Base-by-base conservation (phyloP, 805 yeast genomes). In the Kodamaea lidongshanica region DNA sequence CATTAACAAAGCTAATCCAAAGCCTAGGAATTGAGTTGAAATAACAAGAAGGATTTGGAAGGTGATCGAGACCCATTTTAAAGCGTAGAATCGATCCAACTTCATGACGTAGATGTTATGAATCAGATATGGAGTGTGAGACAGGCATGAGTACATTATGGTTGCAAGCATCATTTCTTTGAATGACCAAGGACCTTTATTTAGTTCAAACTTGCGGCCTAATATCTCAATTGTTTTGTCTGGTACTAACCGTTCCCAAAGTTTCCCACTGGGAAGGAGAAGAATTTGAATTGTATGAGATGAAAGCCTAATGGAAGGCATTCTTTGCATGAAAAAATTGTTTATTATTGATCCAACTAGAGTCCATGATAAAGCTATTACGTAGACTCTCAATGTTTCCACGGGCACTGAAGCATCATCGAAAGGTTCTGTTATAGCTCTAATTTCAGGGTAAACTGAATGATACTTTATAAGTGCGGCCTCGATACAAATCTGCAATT, bases 381-480 rank as follows among this genome's bases (percentile, higher is more conserved):
- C 53, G 63, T 79, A 77, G 39, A 72, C 72, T 28, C 82, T 58
- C 32, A 72, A 40, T 6, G 81, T 74, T 36, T 72, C 76, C 21
- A 61, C 65, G 0, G 74, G 72, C 20, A 66, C 38, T 2, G 40
- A 27, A 1, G 68, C 67, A 36, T 77, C 78, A 40, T 77, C 82
- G 29, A 42, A 56, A 8, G 77, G 70, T 11, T 74, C 77, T n/a
- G 75, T 75, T 12, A 78, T 70, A 7, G 83, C 76, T 21, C 84
- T 54, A 9, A 78, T 78, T 43, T 78, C 84, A 1, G 82, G 79
- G 39, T 75, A 76, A 4, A 81, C 80, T 5, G 78, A 70, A 45
- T 63, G 66, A 40, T 35, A 59, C 11, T 54, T 57, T 12, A 54
- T 55, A 24, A 70, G 45, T 17, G 60, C 64, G 4, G 74, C 74